Evolutionary conservation across 2,329 filamentous ascomycete species (phyloP).

Genomic region (Beauveria rudraprayagi): DNA sequence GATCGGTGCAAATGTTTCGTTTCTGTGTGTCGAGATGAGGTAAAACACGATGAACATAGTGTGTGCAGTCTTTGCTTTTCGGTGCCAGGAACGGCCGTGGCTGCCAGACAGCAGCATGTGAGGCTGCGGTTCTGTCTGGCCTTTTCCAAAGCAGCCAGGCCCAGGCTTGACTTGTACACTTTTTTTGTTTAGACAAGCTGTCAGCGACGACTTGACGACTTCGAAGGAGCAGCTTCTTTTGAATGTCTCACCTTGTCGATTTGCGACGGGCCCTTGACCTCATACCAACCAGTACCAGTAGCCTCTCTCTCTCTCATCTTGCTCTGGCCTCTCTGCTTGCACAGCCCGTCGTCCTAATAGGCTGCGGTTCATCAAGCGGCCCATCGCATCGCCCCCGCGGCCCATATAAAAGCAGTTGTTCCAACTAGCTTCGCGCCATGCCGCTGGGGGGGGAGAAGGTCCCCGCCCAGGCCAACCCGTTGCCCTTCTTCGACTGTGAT

Average conservation of each 20-base stretch:
- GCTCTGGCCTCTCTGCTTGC: not conserved
- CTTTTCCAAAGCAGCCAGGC: not conserved
- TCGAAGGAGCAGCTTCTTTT: not conserved
- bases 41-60: constrained; percentile 6
- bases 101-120: not conserved
- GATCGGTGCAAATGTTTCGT: constrained; percentile 8
- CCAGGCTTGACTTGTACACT: too few species aligned
- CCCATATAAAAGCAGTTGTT: not conserved
- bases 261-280: not conserved
- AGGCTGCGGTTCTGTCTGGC: not conserved
- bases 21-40: constrained; percentile 11
- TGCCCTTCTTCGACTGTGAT: not conserved
- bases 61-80: constrained; percentile 1
- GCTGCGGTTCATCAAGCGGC: not conserved
- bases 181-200: not conserved
- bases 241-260: constrained; percentile 4
- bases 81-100: constrained; percentile 6
- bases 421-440: not conserved
- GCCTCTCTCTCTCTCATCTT: not conserved
- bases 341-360: not conserved
- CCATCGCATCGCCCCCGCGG: not conserved
- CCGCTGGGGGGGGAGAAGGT: not conserved
- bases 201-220: not conserved
- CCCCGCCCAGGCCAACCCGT: not conserved
- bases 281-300: not conserved